Percentiles rank a stretch among this genome's conserved stretches.
Evolutionary conservation across 2,329 filamentous ascomycete genomes (phyloP).

Genomic region (Massarina eburnea): DNA sequence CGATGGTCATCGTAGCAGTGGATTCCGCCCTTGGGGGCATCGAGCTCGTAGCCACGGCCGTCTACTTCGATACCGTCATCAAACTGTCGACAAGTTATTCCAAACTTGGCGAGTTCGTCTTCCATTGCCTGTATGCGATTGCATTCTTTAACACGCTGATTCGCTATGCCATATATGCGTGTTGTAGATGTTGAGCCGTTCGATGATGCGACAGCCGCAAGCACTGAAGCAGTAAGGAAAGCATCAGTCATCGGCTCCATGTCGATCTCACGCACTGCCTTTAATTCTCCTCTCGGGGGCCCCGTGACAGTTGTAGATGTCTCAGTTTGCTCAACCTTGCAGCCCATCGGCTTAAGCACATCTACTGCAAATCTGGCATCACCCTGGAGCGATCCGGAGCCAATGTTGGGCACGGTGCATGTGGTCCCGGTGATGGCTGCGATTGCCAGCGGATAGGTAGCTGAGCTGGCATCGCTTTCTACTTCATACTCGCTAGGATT

Average conservation of each 20-base stretch:
- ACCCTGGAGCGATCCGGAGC: slow-evolving; percentile 86
- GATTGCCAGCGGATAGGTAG: slow-evolving; percentile 91
- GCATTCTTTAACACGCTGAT: slow-evolving; percentile 97
- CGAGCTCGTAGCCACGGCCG: slow-evolving; percentile 55
- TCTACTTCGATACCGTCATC: slow-evolving; percentile 89
- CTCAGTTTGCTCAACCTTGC: slow-evolving; percentile 79
- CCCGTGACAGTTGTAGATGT: slow-evolving; percentile 91
- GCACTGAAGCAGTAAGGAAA: slow-evolving; percentile 90
- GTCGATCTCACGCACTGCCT: slow-evolving; percentile 78
- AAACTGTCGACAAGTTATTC: slow-evolving; percentile 80
- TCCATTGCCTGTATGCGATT: slow-evolving; percentile 96
- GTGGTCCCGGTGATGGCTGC: slow-evolving; percentile 95
- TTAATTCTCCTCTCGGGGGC: slow-evolving; percentile 71
- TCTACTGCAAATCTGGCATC: slow-evolving; percentile 93
- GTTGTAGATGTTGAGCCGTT: slow-evolving; percentile 65
- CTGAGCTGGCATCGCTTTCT: slow-evolving; percentile 96
- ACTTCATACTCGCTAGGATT: slow-evolving; percentile 87
- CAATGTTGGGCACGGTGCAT: slow-evolving; percentile 95
- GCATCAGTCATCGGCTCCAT: slow-evolving; percentile 99
- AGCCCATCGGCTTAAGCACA: slow-evolving; percentile 90
- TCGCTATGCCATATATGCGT: slow-evolving; percentile 89
- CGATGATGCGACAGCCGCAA: slow-evolving; percentile 84
- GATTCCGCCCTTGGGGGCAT: slow-evolving; percentile 63
- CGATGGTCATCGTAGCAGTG: slow-evolving; percentile 97
- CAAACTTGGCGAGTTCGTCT: slow-evolving; percentile 90